phyloP scores from a whole-genome alignment of 2,329 filamentous ascomycete species.

The Chaetomium olivaceum region DNA sequence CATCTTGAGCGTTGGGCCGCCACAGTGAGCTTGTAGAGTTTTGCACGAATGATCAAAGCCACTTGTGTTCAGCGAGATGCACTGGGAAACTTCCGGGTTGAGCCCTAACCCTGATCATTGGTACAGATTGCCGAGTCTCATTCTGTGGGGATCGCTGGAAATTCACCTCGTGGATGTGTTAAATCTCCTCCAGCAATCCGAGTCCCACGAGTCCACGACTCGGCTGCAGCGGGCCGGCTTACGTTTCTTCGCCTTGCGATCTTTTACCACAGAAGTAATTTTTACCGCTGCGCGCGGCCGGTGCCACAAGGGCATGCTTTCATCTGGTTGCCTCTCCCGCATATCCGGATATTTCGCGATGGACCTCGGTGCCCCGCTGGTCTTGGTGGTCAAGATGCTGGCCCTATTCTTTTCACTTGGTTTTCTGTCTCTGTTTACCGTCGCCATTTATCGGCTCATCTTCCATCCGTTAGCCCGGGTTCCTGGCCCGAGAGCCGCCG shows the following conservation, averaged over 20 bases:
- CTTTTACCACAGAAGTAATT: not conserved
- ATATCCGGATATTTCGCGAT: no score
- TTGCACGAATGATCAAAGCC: no score
- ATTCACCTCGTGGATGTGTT: not conserved
- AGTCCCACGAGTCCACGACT: not conserved
- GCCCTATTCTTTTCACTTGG: not conserved
- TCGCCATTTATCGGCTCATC: constrained; percentile 41
- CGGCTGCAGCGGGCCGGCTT: no score
- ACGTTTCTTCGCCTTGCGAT: no score
- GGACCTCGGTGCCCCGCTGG: not conserved
- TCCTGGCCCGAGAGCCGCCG: constrained; percentile 51
- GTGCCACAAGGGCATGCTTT: no score
- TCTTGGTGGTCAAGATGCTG: not conserved
- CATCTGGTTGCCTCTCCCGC: no score
- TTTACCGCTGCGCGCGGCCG: no score
- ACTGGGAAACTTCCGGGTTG: no score
- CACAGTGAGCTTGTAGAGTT: constrained; percentile 33
- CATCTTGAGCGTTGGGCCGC: constrained; percentile 46
- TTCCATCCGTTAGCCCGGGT: constrained; percentile 48
- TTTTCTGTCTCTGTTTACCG: not conserved
- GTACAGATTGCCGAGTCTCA: no score
- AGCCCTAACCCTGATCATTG: not conserved
- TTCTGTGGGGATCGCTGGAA: not conserved
- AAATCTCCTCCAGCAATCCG: no score
- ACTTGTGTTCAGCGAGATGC: no score